Evolutionary conservation across 805 yeast species (phyloP).

Genomic region (Sugiyamaella smithiae): DNA sequence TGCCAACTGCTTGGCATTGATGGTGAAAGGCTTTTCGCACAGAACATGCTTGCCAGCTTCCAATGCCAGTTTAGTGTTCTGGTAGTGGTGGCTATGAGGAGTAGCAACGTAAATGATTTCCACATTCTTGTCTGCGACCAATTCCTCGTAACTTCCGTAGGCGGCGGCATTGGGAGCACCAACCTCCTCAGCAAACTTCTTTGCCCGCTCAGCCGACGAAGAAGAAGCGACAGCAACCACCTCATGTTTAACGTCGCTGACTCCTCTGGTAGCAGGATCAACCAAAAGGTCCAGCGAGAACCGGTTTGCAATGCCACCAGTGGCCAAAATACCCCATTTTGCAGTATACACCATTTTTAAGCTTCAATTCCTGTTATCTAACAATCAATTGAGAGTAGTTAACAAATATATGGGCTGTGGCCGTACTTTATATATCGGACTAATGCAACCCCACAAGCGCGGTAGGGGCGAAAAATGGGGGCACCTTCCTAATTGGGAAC

Average conservation of each 20-base stretch:
- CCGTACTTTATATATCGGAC: conserved; percentile 4
- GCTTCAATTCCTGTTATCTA: neutral
- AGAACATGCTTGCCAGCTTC: conserved; percentile 48
- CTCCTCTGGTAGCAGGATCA: conserved; percentile 25
- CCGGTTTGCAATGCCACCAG: conserved; percentile 31
- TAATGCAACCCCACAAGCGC: conserved; percentile 1
- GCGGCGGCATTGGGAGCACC: conserved; percentile 18
- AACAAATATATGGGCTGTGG: too few species aligned
- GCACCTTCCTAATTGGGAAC: neutral
- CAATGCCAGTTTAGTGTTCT: conserved; percentile 44
- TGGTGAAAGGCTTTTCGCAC: conserved; percentile 55
- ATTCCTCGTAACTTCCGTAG: conserved; percentile 41
- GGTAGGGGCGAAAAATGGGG: neutral
- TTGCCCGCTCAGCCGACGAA: conserved; percentile 25
- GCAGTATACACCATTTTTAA: conserved; percentile 24
- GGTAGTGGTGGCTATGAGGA: conserved; percentile 52
- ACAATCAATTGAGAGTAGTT: neutral
- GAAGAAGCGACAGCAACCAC: conserved; percentile 31
- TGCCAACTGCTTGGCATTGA: conserved; percentile 45
- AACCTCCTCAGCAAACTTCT: conserved; percentile 23
- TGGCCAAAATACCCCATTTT: conserved; percentile 30
- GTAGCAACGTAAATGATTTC: conserved; percentile 54
- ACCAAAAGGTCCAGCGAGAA: conserved; percentile 28
- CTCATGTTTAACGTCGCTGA: conserved; percentile 28
- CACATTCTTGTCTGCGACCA: conserved; percentile 42